phyloP scores from a whole-genome alignment of 2,329 filamentous ascomycete genomes.

The Didymella sp. region DNA sequence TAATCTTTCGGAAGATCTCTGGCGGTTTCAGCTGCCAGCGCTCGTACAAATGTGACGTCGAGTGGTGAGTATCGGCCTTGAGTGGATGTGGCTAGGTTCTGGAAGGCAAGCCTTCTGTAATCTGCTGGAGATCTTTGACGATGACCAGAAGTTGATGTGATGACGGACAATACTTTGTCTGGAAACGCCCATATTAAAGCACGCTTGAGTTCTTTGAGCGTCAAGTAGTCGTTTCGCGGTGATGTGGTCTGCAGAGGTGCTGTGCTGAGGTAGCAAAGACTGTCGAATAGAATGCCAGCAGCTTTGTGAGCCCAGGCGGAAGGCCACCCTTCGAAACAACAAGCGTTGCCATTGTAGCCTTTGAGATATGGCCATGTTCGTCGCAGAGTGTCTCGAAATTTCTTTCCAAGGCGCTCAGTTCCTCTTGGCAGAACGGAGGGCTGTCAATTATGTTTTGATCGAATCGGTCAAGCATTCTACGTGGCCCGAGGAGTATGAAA shows the following conservation, averaged over 20 bases:
- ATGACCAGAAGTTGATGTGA: not conserved
- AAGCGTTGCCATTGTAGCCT: not conserved
- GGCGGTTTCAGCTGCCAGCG: not conserved
- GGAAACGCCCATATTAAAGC: not conserved
- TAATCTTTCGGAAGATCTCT: not conserved
- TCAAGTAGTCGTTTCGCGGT: not conserved
- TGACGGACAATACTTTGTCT: not conserved
- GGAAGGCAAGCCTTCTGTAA: constrained; percentile 1
- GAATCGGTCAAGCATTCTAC: not conserved
- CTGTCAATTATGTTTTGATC: not conserved
- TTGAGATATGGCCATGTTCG: not conserved
- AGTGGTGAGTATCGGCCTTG: not conserved
- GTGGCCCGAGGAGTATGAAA: too few relatives aligned
- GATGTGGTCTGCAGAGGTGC: not conserved
- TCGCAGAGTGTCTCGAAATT: not conserved
- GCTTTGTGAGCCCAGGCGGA: not conserved
- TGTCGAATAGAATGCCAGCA: not conserved
- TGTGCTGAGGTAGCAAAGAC: constrained; percentile 2
- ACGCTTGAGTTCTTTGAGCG: not conserved
- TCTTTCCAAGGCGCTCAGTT: not conserved
- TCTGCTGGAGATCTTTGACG: not conserved
- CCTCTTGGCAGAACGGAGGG: not conserved
- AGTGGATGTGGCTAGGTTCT: not conserved
- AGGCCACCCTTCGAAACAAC: not conserved
- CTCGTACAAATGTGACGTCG: not conserved